Base-by-base conservation (phyloP, 2,329 filamentous ascomycete genomes). In the Fusarium chaquense region DNA sequence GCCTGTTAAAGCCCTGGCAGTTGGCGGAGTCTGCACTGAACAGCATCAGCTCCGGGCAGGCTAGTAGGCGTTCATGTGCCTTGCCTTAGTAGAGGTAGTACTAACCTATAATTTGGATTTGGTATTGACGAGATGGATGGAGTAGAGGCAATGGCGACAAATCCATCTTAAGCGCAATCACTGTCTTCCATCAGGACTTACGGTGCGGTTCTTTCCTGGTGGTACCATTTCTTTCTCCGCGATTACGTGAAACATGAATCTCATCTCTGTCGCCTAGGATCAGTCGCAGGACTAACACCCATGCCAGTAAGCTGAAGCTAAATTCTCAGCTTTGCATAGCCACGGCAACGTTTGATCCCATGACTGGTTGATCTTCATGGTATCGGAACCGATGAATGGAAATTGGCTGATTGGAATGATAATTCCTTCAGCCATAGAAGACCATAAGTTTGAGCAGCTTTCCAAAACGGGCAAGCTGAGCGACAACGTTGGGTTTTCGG, bases 401-500 rank as follows among this genome's bases (percentile, higher is more conserved):
- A 49, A n/a, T 32, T 33, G 20, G 41, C 35, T 45, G 45, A 33
- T 22, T 24, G 18, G 46, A n/a, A 22, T 36, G 24, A 53, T 32
- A 32, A n/a, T 33, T 52, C 7, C 11, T 40, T 24, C n/a, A 52
- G 18, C 18, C 9, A 33, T 28, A 16, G 12, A 51, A 24, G 15
- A 26, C 22, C 13, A 7, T 20, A 24, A 10, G 20, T 26, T 20
- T 35, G 18, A 22, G 43, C 38, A 54, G 7, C 8, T 24, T 28
- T 44, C 63, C 43, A 35, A 9, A 59, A 58, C 6, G 36, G 60
- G 59, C 24, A 50, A 56, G 55, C 44, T 62, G 51, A 52, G 62
- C 62, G 62, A 49, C 38, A 43, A 46, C 26, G n/a, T 40, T 52
- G n/a, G 49, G 18, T 16, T 41, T 16, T 52, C 49, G 49, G 49